Evolutionary conservation across 2,329 filamentous ascomycete species (phyloP), one percentile per base, ranked within the genome.

Genomic region (Penicillium expansum): DNA sequence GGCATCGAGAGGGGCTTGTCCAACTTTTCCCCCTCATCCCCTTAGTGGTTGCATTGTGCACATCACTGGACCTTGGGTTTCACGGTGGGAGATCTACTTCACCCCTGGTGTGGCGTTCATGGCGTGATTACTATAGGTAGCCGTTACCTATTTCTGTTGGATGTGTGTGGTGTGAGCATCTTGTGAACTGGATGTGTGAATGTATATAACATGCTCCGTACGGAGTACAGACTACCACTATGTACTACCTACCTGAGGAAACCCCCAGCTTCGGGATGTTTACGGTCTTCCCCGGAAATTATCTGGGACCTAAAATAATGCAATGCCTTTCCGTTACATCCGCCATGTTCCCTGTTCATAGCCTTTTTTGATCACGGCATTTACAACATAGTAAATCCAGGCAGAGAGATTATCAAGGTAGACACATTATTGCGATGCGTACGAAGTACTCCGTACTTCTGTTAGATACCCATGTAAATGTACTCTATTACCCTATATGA

Each of bases 21-120:
- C 29, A 49, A 33, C 29, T 20, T 24, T 33, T 32, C 4, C 4
- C 18, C 50, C 53, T 33, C 48, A 53, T 57, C 48, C 44, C 60
- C 47, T 33, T 33, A 55, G 52, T 53, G 57, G 55, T 56, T 58
- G 60, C 59, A 52, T 48, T 42, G 59, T 44, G 48, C 49, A 63
- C 55, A 67, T 67, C 60, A 66, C 53, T 62, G 52, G 52, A 35
- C 47, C 39, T 39, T 9, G 20, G 39, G 60, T 65, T 65, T 64
- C 62, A 63, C 14, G 35, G 24, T 44, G 42, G 53, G 33, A 50
- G 63, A 65, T 64, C 63, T 47, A 47, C 59, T 56, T 42, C 30
- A 39, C 32, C 44, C 42, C 35, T 30, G 22, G 33, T 54, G 63
- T 62, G 58, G 56, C 52, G 61, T 55, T 35, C 14, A 62, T 66